A percentile compares a stretch with the other conserved stretches of the same genome.
phyloP scores from a whole-genome alignment of 129 eudicot species.

The Artemisia annua region DNA sequence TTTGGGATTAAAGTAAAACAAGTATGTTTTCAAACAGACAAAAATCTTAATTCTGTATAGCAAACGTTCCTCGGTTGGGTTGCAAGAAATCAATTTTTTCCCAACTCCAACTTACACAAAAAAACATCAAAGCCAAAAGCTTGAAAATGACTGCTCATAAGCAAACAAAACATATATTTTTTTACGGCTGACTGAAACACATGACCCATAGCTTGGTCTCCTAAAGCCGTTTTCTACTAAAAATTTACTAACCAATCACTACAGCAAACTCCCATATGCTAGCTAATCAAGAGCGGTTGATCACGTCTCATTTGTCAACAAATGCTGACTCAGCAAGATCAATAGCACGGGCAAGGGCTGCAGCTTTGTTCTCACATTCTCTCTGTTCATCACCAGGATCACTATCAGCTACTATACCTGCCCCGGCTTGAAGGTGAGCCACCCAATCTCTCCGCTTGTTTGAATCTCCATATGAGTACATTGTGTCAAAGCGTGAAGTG shows the following conservation, averaged over 20 bases:
- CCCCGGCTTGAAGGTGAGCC: slow-evolving; percentile 94
- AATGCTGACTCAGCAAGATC: slow-evolving; percentile 98
- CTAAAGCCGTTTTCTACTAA: background rate
- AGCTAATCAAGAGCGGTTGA: too few relatives aligned
- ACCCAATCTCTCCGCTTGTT: slow-evolving; percentile 83
- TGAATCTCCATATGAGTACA: slow-evolving; percentile 77
- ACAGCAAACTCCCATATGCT: background rate
- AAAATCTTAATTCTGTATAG: slow-evolving; percentile 1
- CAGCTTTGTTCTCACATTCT: slow-evolving; percentile 93
- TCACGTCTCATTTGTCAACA: slow-evolving; percentile 48
- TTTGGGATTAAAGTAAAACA: background rate
- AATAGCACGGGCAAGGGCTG: slow-evolving; percentile 89
- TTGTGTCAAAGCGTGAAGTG: slow-evolving; percentile 66
- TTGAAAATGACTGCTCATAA: background rate
- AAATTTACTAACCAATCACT: background rate
- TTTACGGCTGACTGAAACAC: background rate
- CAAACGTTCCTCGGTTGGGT: slow-evolving; percentile 3
- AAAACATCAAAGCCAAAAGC: slow-evolving; percentile 4
- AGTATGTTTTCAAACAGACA: background rate
- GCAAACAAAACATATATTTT: too few relatives aligned
- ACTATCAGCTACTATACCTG: slow-evolving; percentile 88
- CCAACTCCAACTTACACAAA: background rate
- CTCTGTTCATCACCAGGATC: slow-evolving; percentile 81
- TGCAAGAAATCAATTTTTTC: background rate
- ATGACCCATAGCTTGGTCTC: background rate